Conservation (phyloP, 192 early-diverging fungal species). For the Rhizoclosmatium sp. region DNA sequence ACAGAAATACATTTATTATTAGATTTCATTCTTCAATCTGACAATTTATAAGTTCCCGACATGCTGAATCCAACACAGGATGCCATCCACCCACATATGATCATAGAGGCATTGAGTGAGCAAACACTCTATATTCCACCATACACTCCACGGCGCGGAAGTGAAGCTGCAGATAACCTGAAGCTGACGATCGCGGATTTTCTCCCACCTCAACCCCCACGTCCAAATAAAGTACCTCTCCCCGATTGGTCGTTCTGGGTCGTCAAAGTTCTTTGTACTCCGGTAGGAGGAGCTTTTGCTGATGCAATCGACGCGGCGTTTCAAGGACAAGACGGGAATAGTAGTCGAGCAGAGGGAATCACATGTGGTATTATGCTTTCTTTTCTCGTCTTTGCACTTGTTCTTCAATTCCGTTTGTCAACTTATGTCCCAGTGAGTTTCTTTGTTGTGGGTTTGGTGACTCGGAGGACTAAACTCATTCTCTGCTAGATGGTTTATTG, state of each 20-base stretch:
- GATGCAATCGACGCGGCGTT: neutral
- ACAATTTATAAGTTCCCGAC: too few relatives aligned
- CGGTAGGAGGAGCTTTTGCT: neutral
- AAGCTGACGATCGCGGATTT: neutral
- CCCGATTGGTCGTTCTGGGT: neutral
- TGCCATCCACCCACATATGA: too few relatives aligned
- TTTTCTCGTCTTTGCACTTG: neutral
- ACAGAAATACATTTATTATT: too few relatives aligned
- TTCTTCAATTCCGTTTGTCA: neutral
- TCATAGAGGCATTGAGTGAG: too few relatives aligned
- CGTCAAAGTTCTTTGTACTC: slow-evolving; percentile 2
- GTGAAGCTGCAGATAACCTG: too few relatives aligned
- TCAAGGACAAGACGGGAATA: neutral
- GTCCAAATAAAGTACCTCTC: neutral
- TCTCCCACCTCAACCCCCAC: neutral
- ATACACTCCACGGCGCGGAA: too few relatives aligned
- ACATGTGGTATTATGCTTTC: slow-evolving; percentile 6
- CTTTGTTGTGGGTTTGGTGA: neutral
- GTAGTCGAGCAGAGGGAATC: neutral
- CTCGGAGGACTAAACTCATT: neutral
- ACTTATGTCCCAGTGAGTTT: neutral
- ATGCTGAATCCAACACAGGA: too few relatives aligned
- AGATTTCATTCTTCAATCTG: too few relatives aligned
- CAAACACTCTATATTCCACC: too few relatives aligned
- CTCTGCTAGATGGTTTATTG: neutral